phyloP scores from a whole-genome alignment of 768 basidiomycete species.

The Kwoniella heveanensis region DNA sequence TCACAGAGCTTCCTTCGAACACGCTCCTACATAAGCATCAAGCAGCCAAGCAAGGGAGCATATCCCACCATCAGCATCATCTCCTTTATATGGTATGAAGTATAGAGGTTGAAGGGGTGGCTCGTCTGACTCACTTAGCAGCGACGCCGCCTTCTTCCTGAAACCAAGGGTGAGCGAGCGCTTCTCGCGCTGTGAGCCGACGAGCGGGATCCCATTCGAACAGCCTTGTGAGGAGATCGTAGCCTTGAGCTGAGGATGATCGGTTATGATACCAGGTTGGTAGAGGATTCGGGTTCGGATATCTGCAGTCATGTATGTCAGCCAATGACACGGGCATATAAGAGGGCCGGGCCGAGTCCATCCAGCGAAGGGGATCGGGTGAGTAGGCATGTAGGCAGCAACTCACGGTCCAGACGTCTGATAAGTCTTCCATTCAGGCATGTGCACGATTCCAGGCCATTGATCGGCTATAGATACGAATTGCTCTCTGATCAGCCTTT shows the following conservation, averaged over 20 bases:
- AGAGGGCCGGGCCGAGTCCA: too few relatives aligned
- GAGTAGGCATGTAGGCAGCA: too few relatives aligned
- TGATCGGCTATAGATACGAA: slow-evolving; percentile 75
- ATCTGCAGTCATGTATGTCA: too few relatives aligned
- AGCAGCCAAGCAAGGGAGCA: too few relatives aligned
- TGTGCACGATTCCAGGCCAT: slow-evolving; percentile 81
- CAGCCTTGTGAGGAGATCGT: slow-evolving; percentile 79
- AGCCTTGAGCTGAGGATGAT: slow-evolving; percentile 60
- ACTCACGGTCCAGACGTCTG: slow-evolving; percentile 39
- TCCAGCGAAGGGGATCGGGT: too few relatives aligned
- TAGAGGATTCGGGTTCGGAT: slow-evolving; percentile 63
- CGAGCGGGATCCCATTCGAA: slow-evolving; percentile 89
- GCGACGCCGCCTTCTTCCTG: slow-evolving; percentile 83
- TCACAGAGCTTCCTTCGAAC: slow-evolving; percentile 67
- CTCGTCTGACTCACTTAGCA: slow-evolving; percentile 66
- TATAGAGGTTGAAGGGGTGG: not conserved
- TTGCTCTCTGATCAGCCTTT: too few relatives aligned
- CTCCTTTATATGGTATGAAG: not conserved
- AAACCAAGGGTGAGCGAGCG: slow-evolving; percentile 87
- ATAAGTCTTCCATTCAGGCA: slow-evolving; percentile 73
- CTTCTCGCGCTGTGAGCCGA: slow-evolving; percentile 78
- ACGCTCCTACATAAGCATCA: slow-evolving; percentile 63
- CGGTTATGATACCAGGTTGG: slow-evolving; percentile 66
- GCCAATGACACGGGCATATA: too few relatives aligned
- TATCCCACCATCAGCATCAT: too few relatives aligned